phyloP scores from a whole-genome alignment of 495 filamentous ascomycete genomes.

The Acidomyces sp. region DNA sequence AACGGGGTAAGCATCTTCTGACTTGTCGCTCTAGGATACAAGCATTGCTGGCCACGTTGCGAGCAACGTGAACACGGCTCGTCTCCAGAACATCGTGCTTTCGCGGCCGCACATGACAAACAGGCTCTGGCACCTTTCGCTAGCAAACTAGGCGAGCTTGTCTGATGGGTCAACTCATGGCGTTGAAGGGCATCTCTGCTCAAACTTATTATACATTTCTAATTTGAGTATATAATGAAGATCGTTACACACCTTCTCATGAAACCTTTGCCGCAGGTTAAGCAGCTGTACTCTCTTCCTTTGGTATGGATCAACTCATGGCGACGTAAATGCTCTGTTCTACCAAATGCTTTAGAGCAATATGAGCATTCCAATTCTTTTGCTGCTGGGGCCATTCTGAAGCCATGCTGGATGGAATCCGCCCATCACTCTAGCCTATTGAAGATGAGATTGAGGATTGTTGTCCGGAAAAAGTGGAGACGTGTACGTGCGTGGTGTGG shows the following conservation, averaged over 20 bases:
- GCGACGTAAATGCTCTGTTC: conserved; percentile 13
- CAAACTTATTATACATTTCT: not conserved
- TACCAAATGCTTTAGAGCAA: conserved; percentile 5
- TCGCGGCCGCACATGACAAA: conserved; percentile 40
- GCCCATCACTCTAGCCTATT: no score
- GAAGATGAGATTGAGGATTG: no score
- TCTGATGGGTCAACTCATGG: conserved; percentile 42
- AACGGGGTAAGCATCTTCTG: no score
- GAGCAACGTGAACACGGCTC: conserved; percentile 41
- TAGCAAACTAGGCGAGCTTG: conserved; percentile 14
- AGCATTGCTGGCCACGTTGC: conserved; percentile 38
- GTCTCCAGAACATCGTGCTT: conserved; percentile 44
- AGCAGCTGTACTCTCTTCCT: conserved; percentile 4
- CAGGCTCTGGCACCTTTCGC: conserved; percentile 39
- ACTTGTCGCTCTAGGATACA: conserved; percentile 26
- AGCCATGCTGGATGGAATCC: no score
- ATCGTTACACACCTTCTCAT: conserved; percentile 7
- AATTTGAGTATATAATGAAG: not conserved
- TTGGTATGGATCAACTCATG: conserved; percentile 14
- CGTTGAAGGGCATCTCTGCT: conserved; percentile 43
- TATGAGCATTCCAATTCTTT: not conserved
- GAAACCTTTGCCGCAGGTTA: conserved; percentile 12
- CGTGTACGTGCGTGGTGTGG: no score
- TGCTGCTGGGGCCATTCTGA: no score
- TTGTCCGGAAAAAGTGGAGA: no score